These are phyloP conservation scores for Crithidia fasciculata DNA, from an alignment of 208 protist species.

Conservation along the genomic window DNA sequence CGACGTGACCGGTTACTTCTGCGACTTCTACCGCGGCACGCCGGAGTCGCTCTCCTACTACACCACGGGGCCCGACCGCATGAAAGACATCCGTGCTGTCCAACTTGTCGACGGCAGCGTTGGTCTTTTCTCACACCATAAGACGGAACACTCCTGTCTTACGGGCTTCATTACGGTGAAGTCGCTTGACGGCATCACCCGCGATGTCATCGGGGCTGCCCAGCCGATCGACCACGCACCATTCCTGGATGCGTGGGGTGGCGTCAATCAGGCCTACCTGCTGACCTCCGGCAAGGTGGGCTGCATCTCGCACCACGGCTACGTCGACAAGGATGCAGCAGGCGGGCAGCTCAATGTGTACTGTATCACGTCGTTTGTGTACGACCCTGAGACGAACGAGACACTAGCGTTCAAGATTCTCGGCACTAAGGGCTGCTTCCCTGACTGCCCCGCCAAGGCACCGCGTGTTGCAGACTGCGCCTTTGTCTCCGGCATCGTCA, in stretches of 20 bases:
- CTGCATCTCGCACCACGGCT: conserved; percentile 71
- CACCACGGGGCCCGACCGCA: conserved; percentile 53
- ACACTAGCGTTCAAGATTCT: conserved; percentile 62
- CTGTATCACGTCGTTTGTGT: conserved; percentile 68
- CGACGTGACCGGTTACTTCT: conserved; percentile 50
- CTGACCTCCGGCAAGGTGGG: conserved; percentile 52
- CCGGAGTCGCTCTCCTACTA: conserved; percentile 48
- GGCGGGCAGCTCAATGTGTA: conserved; percentile 53
- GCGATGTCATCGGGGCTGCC: conserved; percentile 45
- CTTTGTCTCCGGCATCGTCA: conserved; percentile 66
- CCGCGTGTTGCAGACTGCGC: conserved; percentile 59
- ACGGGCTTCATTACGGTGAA: conserved; percentile 61
- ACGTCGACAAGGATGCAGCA: conserved; percentile 39
- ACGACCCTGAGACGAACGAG: conserved; percentile 49
- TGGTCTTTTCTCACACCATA: conserved; percentile 64
- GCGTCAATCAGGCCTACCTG: conserved; percentile 64
- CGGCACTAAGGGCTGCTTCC: conserved; percentile 62
- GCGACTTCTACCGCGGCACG: conserved; percentile 53
- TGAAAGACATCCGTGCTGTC: conserved; percentile 70
- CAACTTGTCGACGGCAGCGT: conserved; percentile 50
- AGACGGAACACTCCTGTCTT: conserved; percentile 41
- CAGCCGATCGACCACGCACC: conserved; percentile 53
- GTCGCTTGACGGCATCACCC: conserved; percentile 42
- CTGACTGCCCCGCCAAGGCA: conserved; percentile 56
- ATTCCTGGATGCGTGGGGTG: conserved; percentile 61